Evolutionary conservation across 495 filamentous ascomycete species (phyloP), one percentile per base, ranked within the genome.

Genomic region (Talaromyces ruber): DNA sequence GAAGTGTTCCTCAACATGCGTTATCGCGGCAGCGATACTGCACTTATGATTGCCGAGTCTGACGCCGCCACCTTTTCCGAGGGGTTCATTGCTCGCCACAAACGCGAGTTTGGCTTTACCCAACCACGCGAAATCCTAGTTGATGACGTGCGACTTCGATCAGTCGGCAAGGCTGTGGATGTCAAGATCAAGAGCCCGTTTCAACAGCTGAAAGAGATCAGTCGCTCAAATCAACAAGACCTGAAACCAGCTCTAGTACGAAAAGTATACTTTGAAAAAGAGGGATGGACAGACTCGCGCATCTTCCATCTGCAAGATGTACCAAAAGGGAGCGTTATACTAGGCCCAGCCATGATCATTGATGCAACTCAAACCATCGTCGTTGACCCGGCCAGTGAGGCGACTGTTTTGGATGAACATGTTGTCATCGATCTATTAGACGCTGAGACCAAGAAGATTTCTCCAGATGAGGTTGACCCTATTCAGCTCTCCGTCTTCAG

Each of bases 361-460:
- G 94, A 98, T 69, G 87, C 92, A 29, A 98, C 94, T 1, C 94
- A 98, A 71, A 98, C 94, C 0, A 92, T 98, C 61, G 91, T 98
- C 2, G 84, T 98, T 16, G 90, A 89, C 0, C 94, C 94, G 2
- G 85, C 84, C 14, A 84, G 92, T 4, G 83, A 86, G 8, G 76
- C 76, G 0, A 73, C 70, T 32, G 64, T 78, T 7, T 64, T 79
- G 16, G 76, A 78, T 45, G 77, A 75, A 1, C 77, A 75, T 61
- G 73, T 79, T 58, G 73, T 81, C 25, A 82, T 82, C 57, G 82
- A 85, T 55, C 68, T 72, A 28, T 77, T 84, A 51, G 84, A 86
- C 26, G 76, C 75, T 0, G 65, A 62, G 28, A 66, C 69, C 16
- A 67, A 72, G 52, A 65, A 64, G 16, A 64, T 63, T 16, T 88